phyloP scores from a whole-genome alignment of 768 basidiomycete genomes.

The Trametes sanguinea region DNA sequence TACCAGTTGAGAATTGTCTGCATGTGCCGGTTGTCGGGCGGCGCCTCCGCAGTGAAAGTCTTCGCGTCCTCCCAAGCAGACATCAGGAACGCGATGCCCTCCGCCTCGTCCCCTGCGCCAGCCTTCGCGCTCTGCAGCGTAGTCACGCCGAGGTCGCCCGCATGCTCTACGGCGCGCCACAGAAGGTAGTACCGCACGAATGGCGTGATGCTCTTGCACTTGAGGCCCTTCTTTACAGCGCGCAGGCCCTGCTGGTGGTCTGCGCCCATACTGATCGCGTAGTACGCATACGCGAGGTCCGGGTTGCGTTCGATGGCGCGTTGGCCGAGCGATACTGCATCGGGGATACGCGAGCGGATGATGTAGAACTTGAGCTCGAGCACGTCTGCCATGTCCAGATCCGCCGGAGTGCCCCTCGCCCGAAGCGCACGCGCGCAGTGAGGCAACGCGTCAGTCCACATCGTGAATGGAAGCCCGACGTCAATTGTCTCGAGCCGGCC shows the following conservation, averaged over 20 bases:
- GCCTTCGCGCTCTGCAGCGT: slow-evolving; percentile 47
- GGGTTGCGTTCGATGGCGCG: slow-evolving; percentile 56
- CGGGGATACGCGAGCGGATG: slow-evolving; percentile 48
- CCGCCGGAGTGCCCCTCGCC: slow-evolving; percentile 39
- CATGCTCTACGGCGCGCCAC: slow-evolving; percentile 64
- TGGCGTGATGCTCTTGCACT: slow-evolving; percentile 52
- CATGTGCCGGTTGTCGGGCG: slow-evolving; percentile 64
- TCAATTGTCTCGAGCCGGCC: slow-evolving; percentile 45
- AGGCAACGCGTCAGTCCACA: slow-evolving; percentile 61
- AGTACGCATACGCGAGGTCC: slow-evolving; percentile 63
- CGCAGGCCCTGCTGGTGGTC: slow-evolving; percentile 55
- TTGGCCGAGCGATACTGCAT: slow-evolving; percentile 50
- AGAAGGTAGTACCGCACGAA: slow-evolving; percentile 59
- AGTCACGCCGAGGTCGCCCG: slow-evolving; percentile 55
- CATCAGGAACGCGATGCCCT: slow-evolving; percentile 60
- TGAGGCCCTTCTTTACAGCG: slow-evolving; percentile 66
- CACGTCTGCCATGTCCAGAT: slow-evolving; percentile 60
- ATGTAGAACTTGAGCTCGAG: slow-evolving; percentile 63
- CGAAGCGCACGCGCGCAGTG: slow-evolving; percentile 60
- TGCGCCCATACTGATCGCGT: slow-evolving; percentile 54
- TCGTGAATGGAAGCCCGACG: slow-evolving; percentile 58
- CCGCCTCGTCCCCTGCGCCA: slow-evolving; percentile 50
- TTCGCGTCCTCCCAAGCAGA: slow-evolving; percentile 64
- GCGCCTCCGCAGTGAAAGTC: slow-evolving; percentile 53
- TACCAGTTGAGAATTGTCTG: slow-evolving; percentile 62